Evolutionary conservation across 1,284 basidiomycete species (phyloP), one percentile per base, ranked within the genome.

Genomic region (Heterobasidion parviporum): DNA sequence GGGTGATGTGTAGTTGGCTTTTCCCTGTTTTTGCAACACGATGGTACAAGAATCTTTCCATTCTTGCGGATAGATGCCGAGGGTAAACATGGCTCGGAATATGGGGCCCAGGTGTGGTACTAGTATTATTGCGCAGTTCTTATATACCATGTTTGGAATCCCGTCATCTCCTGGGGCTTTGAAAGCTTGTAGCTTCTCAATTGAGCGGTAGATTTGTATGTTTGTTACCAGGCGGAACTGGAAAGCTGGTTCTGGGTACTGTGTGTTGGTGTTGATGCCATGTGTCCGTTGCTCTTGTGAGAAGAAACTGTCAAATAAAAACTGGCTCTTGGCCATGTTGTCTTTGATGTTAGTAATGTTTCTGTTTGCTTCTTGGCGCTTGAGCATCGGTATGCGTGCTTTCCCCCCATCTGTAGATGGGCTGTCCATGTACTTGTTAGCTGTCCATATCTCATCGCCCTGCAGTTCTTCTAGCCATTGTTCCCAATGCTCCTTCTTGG

Each of bases 401-500:
- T 58, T 54, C 0, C 69, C 64, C 4, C 70, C 68, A 51, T 75
- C 71, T 0, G 66, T 58, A 0, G 63, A 45, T 2, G 64, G 62
- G 1, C 41, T 52, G 8, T 60, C 64, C 3, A 69, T 59, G 50
- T 67, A 71, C 16, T 60, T 59, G 58, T 67, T 67, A 3, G 68
- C 68, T 0, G 54, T 65, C 69, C 70, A 77, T 0, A 75, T 58
- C 1, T 60, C 60, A 0, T 57, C 46, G 1, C 57, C 57, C 8
- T 65, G 59, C 0, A 68, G 54, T 0, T 64, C 60, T 38, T 71
- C 68, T 1, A 75, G 60, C 63, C 63, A 75, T 0, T 67, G 63
- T 8, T 59, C 55, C 71, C 71, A 72, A 59, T 67, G 66, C 26
- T 72, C 60, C 1, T 60, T 58, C 53, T 74, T 76, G 0, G 65